phyloP scores from a whole-genome alignment of 306 rosid species.

The Bauhinia variegata region DNA sequence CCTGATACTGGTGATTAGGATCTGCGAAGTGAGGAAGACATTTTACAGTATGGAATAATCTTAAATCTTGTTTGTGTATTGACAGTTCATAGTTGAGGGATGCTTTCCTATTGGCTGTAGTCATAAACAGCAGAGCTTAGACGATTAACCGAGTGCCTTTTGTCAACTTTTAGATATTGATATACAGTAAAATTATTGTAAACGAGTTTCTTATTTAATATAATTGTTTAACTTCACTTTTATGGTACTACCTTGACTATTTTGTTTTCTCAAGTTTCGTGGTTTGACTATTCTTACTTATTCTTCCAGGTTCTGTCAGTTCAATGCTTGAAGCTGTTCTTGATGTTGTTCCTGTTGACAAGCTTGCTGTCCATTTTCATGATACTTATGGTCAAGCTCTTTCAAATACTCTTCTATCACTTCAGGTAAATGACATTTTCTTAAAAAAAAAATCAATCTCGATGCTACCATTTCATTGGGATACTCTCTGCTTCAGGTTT shows the following conservation, averaged over 20 bases:
- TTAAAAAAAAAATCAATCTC: no score
- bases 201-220: constrained; percentile 11
- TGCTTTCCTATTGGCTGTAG: constrained; percentile 16
- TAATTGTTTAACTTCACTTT: neutral
- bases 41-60: constrained; percentile 11
- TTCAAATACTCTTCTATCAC: constrained; percentile 73
- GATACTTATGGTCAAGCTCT: constrained; percentile 99
- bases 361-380: constrained; percentile 88
- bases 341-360: constrained; percentile 66
- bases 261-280: no score
- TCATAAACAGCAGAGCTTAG: constrained; percentile 6
- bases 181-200: neutral
- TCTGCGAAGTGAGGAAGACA: constrained; percentile 18
- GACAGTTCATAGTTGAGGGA: constrained; percentile 20
- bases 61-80: constrained; percentile 20
- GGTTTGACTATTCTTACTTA: constrained; percentile 20
- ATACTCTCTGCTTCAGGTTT: neutral
- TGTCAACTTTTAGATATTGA: constrained; percentile 8
- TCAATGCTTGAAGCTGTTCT: constrained; percentile 90
- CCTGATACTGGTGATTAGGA: constrained; percentile 13
- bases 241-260: constrained; percentile 8
- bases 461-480: constrained; percentile 18
- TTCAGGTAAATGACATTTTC: constrained; percentile 61
- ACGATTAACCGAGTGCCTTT: constrained; percentile 10
- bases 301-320: constrained; percentile 64